Base-by-base conservation (phyloP, 176 grass and related monocot genomes). In the Triticum urartu region DNA sequence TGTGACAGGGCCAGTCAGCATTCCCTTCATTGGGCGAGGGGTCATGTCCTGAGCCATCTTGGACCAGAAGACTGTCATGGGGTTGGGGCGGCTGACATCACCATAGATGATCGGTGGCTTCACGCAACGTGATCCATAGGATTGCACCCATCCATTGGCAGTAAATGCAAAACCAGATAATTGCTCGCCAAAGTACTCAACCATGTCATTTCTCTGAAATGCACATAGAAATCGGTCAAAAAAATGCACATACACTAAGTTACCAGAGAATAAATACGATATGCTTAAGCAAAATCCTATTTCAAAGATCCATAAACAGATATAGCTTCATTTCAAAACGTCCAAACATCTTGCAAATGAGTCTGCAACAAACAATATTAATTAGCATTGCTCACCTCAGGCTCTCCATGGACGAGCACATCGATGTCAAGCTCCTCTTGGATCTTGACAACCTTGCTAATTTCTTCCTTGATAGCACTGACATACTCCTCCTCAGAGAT, bases 401-500 rank as follows among this genome's bases (percentile, higher is more conserved):
- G 95, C 81, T 98, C 95, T 86, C 95, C 95, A 43, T 98, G 95
- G 47, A 95, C 93, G 73, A 98, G 89, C 25, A 98, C 95, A 92
- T 98, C 95, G 40, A 98, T 98, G 86, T 95, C 95, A 95, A 98
- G 95, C 60, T 98, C 93, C 78, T 98, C 95, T 75, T 98, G 95
- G 45, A 98, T 79, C 87, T 98, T 95, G 54, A 98, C 95, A 83
- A 95, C 95, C 87, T 98, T 95, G 77, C 68, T 90, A 50, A 98
- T 98, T 88, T 98, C 95, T 85, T 95, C 93, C 86, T 98, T 93
- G 40, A 98, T 98, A 68, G 91, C 91, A 72, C 43, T 90, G 35
- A 95, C 79, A 33, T 95, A 98, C 30, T 87, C 93, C 67, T 98
- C 91, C 81, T 95, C 93, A 22, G 89, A 88, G 48, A 98, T 93